Evolutionary conservation across 176 grass and related monocot species (phyloP).

Genomic region (Carex pumila): DNA sequence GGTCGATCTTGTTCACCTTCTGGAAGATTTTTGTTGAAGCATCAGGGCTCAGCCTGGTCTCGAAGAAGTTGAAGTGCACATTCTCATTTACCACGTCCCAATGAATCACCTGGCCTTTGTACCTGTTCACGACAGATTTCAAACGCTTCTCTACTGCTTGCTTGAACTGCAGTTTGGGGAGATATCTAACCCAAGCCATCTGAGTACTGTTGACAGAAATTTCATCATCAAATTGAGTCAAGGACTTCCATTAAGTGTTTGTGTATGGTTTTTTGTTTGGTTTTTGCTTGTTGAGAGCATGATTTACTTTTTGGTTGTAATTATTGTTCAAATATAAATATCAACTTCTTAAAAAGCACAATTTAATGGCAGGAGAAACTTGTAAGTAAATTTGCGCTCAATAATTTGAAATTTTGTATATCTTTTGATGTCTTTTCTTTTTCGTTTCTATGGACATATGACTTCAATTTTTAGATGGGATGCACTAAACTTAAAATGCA

Average conservation of each 20-base stretch:
- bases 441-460: not conserved
- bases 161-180: constrained; percentile 18
- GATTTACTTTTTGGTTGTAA: not conserved
- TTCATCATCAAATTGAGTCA: not conserved
- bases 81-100: constrained; percentile 98
- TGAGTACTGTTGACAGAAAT: constrained; percentile 26
- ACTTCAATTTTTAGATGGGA: not conserved
- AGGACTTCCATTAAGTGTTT: not conserved
- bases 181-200: constrained; percentile 17
- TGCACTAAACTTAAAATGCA: not conserved
- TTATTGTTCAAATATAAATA: not conserved
- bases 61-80: constrained; percentile 66
- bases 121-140: constrained; percentile 49
- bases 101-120: constrained; percentile 67
- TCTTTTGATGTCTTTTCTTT: not conserved
- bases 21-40: constrained; percentile 53
- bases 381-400: not conserved
- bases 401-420: not conserved
- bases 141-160: constrained; percentile 31
- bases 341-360: not conserved
- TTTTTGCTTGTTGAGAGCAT: not conserved
- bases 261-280: not conserved
- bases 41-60: constrained; percentile 34
- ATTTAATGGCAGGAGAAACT: not conserved
- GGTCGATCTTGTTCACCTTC: constrained; percentile 44